These are phyloP conservation scores for Paxillus involutus DNA, from an alignment of 768 basidiomycete genomes.

Conservation along the genomic window DNA sequence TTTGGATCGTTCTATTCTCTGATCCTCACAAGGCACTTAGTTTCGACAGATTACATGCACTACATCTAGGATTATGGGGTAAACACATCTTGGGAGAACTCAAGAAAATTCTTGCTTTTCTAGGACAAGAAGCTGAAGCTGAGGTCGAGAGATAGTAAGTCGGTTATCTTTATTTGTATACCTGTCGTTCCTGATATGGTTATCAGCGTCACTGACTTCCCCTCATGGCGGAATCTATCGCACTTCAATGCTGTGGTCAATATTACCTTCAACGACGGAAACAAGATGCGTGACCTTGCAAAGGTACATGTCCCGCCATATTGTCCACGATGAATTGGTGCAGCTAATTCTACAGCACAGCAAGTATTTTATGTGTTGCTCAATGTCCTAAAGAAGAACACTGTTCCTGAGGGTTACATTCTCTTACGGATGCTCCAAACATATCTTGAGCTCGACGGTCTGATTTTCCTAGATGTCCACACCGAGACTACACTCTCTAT, in stretches of 20 bases:
- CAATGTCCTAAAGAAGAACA: background rate
- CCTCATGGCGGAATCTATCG: constrained; percentile 34
- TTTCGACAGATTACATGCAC: constrained; percentile 40
- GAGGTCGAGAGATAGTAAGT: constrained; percentile 25
- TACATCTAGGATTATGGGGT: constrained; percentile 32
- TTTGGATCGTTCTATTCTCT: constrained; percentile 36
- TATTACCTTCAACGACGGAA: constrained; percentile 33
- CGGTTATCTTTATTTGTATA: background rate
- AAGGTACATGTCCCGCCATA: constrained; percentile 25
- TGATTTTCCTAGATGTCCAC: constrained; percentile 29
- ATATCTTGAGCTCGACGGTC: constrained; percentile 33
- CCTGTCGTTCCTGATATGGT: background rate
- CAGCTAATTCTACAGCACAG: background rate
- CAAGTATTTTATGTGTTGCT: background rate
- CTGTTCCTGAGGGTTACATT: constrained; percentile 16
- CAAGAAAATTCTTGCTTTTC: constrained; percentile 16
- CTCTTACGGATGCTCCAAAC: constrained; percentile 29
- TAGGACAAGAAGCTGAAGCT: constrained; percentile 8
- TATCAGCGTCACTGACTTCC: constrained; percentile 27
- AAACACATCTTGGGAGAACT: constrained; percentile 32
- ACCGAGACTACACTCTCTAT: constrained; percentile 6
- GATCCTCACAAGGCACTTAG: constrained; percentile 35
- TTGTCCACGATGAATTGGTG: background rate
- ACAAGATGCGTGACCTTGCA: constrained; percentile 36
- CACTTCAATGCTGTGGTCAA: constrained; percentile 29